Conservation (phyloP, 108 stramenopile species). For the Nitzschia putrida region DNA sequence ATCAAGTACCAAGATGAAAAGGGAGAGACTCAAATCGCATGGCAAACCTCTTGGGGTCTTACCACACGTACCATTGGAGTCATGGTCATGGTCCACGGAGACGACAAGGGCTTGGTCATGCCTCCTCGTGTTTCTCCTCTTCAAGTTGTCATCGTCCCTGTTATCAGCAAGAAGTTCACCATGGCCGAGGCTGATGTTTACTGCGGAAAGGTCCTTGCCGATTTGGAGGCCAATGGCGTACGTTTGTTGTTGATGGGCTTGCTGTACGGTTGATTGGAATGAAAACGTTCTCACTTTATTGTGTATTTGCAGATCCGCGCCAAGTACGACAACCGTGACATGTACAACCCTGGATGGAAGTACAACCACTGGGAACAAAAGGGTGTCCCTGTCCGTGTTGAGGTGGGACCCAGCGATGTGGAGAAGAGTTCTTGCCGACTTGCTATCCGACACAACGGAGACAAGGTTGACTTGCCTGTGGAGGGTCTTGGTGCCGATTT, state of each 20-base stretch:
- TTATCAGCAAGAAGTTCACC: slow-evolving; percentile 86
- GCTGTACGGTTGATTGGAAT: no score
- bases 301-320: slow-evolving; percentile 65
- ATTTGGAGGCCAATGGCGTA: slow-evolving; percentile 61
- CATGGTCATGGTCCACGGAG: slow-evolving; percentile 99
- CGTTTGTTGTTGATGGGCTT: slow-evolving; percentile 28
- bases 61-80: slow-evolving; percentile 99
- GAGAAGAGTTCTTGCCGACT: slow-evolving; percentile 79
- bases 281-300: no score
- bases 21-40: slow-evolving; percentile 84
- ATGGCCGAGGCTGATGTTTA: slow-evolving; percentile 68
- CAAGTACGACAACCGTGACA: slow-evolving; percentile 90
- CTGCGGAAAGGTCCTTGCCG: slow-evolving; percentile 66
- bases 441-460: slow-evolving; percentile 87
- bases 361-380: slow-evolving; percentile 99
- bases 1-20: slow-evolving; percentile 94
- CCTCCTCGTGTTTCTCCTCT: slow-evolving; percentile 95
- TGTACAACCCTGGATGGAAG: slow-evolving; percentile 99
- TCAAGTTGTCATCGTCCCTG: slow-evolving; percentile 96
- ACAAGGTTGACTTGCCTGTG: slow-evolving; percentile 79
- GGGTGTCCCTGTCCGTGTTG: slow-evolving; percentile 98
- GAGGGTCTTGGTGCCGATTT: slow-evolving; percentile 67
- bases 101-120: slow-evolving; percentile 97
- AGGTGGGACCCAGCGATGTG: slow-evolving; percentile 97
- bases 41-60: slow-evolving; percentile 99